phyloP scores from a whole-genome alignment of 75 land plant genomes.

The Adiantum capillusveneris region DNA sequence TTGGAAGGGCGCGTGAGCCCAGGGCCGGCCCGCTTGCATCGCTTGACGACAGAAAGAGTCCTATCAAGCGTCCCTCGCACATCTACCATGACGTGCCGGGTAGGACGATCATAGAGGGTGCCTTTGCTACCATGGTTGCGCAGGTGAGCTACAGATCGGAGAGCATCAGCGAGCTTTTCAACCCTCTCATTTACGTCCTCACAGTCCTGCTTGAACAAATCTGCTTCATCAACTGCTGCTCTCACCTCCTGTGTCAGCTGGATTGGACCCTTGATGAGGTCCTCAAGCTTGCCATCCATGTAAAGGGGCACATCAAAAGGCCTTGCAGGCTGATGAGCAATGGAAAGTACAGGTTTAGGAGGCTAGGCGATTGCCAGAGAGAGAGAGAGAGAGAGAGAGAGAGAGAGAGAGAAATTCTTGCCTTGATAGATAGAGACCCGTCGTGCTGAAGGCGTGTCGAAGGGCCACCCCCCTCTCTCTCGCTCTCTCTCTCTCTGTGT shows the following conservation, averaged over 20 bases:
- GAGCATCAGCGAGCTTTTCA: slow-evolving; percentile 35
- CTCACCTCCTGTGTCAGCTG: slow-evolving; percentile 43
- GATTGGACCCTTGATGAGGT: slow-evolving; percentile 33
- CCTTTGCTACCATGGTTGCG: neutral
- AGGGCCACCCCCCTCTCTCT: no score
- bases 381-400: no score
- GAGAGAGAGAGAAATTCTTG: no score
- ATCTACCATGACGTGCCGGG: slow-evolving; percentile 50
- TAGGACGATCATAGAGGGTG: slow-evolving; percentile 54
- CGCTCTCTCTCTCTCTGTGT: no score
- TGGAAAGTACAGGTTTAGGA: no score
- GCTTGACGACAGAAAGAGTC: slow-evolving; percentile 43
- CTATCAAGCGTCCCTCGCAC: slow-evolving; percentile 37
- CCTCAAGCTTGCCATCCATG: slow-evolving; percentile 37
- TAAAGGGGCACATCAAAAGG: neutral
- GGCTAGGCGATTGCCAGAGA: no score
- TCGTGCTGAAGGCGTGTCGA: no score
- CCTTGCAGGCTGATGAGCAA: no score
- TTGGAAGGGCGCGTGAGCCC: slow-evolving; percentile 43
- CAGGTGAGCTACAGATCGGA: slow-evolving; percentile 33
- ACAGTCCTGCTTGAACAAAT: slow-evolving; percentile 61
- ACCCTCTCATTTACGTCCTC: slow-evolving; percentile 38
- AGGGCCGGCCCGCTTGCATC: slow-evolving; percentile 39
- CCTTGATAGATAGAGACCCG: no score
- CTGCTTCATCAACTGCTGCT: slow-evolving; percentile 36